phyloP scores from a whole-genome alignment of 345 rosid species.

The Hibiscus tridactylites region DNA sequence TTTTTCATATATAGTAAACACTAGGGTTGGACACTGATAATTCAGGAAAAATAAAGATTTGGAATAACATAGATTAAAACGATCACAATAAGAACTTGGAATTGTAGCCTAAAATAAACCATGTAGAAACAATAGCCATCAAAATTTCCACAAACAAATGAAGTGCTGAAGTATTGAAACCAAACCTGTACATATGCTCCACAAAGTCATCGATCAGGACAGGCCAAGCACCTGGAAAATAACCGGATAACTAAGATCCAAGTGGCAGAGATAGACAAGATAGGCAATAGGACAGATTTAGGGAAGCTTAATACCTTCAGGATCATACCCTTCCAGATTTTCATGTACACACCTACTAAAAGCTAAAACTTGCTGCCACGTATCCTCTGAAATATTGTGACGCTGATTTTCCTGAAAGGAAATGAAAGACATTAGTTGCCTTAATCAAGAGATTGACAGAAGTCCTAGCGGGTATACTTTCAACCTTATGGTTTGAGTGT shows the following conservation, averaged over 20 bases:
- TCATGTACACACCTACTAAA: conserved; percentile 89
- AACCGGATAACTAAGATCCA: conserved; percentile 9
- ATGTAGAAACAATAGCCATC: background rate
- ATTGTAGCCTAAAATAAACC: background rate
- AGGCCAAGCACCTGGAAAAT: conserved; percentile 90
- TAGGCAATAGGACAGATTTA: background rate
- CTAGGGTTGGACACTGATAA: background rate
- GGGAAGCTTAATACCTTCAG: conserved; percentile 61
- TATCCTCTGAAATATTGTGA: conserved; percentile 88
- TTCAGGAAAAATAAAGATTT: background rate
- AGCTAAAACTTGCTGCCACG: conserved; percentile 97
- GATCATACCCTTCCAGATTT: conserved; percentile 93
- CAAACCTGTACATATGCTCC: conserved; percentile 96
- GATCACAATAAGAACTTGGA: background rate
- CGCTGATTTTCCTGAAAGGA: conserved; percentile 60
- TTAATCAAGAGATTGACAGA: background rate
- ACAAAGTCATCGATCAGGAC: conserved; percentile 92
- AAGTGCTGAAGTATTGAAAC: conserved; percentile 1
- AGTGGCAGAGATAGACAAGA: background rate
- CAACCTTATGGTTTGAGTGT: background rate
- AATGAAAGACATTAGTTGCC: conserved; percentile 8
- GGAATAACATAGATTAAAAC: background rate
- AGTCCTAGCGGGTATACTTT: background rate
- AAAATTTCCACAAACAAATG: background rate
- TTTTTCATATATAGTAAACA: background rate